Conservation (phyloP, 1,284 basidiomycete genomes). For the Tilletiaria anomala region DNA sequence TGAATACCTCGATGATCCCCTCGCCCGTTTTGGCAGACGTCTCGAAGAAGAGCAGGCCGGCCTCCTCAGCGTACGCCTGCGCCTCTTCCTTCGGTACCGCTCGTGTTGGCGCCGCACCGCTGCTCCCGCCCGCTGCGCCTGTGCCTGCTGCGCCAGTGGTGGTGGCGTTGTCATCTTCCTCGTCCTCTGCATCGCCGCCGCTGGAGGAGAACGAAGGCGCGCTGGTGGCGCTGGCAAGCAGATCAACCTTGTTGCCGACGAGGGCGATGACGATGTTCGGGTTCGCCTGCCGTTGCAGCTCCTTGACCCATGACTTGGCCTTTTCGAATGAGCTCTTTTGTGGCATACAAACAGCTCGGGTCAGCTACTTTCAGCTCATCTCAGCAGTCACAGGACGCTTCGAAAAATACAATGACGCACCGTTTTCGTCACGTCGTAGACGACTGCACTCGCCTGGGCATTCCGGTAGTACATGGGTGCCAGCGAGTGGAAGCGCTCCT, state of each 20-base stretch:
- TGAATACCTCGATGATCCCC: conserved; percentile 91
- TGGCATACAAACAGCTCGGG: background rate
- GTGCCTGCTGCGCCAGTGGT: conserved; percentile 11
- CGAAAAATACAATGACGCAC: conserved; percentile 8
- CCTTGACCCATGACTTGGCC: conserved; percentile 99
- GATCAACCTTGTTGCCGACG: conserved; percentile 52
- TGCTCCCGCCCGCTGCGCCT: conserved; percentile 8
- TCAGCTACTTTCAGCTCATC: background rate
- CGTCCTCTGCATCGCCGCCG: conserved; percentile 14
- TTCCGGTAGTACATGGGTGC: conserved; percentile 98
- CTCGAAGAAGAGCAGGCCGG: conserved; percentile 87
- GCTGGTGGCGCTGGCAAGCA: conserved; percentile 72
- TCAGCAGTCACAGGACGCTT: no score
- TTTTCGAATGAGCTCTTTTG: conserved; percentile 73
- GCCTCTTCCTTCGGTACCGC: conserved; percentile 58
- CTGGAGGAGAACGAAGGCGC: conserved; percentile 21
- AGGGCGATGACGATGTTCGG: conserved; percentile 83
- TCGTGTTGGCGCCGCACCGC: conserved; percentile 9
- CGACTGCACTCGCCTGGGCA: conserved; percentile 92
- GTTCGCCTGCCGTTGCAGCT: conserved; percentile 94
- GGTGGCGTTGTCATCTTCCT: conserved; percentile 44
- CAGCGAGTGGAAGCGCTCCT: conserved; percentile 84
- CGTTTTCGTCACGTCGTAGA: conserved; percentile 83
- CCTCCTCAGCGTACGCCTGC: conserved; percentile 85
- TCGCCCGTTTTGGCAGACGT: conserved; percentile 96